Base-by-base conservation (phyloP, 768 basidiomycete species). In the Tylopilus subfusipes region DNA sequence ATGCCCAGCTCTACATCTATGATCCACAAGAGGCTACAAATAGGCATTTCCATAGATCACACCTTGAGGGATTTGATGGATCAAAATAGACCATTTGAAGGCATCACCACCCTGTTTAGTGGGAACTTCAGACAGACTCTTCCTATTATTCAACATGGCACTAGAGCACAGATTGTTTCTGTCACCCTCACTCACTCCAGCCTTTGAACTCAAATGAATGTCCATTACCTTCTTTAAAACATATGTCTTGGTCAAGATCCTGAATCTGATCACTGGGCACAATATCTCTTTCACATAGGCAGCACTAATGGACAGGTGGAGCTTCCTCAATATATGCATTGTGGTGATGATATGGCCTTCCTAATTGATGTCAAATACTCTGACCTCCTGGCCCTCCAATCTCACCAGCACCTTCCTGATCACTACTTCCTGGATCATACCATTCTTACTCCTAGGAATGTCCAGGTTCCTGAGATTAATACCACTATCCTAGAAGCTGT, bases 1-100 rank as follows among this genome's bases (percentile, higher is more conserved):
- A 73, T 66, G 69, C 74, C 1, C 76, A 80, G 49, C 66, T 79
- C 0, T 78, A 76, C 45, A 64, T 78, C 2, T 68, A 74, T 63
- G 76, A 80, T 52, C 68, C 75, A 6, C 33, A 52, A 2, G 66
- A 59, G 1, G 76, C 77, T 0, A 66, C 73, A 1, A 24, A 73
- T 4, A 27, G 51, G n/a, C n/a, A n/a, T n/a, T n/a, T n/a, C n/a
- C n/a, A n/a, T n/a, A n/a, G n/a, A n/a, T n/a, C n/a, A n/a, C n/a
- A n/a, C n/a, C n/a, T n/a, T n/a, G n/a, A n/a, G n/a, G n/a, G 27
- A 29, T 9, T 29, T 29, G 27, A 4, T 29, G 27, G 27, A 29
- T 29, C 27, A 29, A 29, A 29, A 29, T 29, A 4, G 9, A 4
- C 27, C 27, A 29, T 29, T 29, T 29, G 27, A 9, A 29, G 27